Evolutionary conservation across 176 grass and related monocot genomes (phyloP).

Genomic region (Carex kokanica): DNA sequence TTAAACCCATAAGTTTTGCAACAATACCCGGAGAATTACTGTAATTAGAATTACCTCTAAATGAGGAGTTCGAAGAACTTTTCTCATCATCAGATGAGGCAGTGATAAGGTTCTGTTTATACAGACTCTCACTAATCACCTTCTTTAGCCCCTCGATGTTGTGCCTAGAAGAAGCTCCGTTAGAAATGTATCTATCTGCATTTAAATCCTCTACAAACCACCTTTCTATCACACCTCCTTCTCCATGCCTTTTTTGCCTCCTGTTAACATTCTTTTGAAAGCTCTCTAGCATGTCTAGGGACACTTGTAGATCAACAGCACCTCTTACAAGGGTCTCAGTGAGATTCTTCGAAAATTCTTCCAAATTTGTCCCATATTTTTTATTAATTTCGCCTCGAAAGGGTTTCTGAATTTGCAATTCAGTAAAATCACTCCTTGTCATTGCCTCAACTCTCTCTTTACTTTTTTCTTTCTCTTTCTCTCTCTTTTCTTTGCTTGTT

Average conservation of each 20-base stretch:
- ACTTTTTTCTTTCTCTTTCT: slow-evolving; percentile 19
- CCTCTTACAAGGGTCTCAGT: slow-evolving; percentile 65
- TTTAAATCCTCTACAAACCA: background rate
- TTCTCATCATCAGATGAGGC: slow-evolving; percentile 39
- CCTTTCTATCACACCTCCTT: slow-evolving; percentile 17
- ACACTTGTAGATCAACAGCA: slow-evolving; percentile 71
- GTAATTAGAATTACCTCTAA: slow-evolving; percentile 30
- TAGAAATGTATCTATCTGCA: background rate
- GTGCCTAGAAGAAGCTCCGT: slow-evolving; percentile 27
- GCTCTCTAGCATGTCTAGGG: slow-evolving; percentile 63
- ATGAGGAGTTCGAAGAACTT: slow-evolving; percentile 40
- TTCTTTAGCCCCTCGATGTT: slow-evolving; percentile 44
- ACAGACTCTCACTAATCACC: slow-evolving; percentile 54
- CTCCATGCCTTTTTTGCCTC: slow-evolving; percentile 43
- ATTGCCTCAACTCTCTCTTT: slow-evolving; percentile 40
- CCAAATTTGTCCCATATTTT: background rate
- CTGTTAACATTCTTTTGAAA: slow-evolving; percentile 41
- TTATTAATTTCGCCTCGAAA: slow-evolving; percentile 16
- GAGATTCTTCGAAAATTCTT: slow-evolving; percentile 43
- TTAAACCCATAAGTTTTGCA: slow-evolving; percentile 91
- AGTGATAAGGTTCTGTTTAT: slow-evolving; percentile 44
- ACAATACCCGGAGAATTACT: slow-evolving; percentile 52
- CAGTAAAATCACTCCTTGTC: slow-evolving; percentile 29
- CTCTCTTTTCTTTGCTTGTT: slow-evolving; percentile 29
- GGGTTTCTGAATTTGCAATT: slow-evolving; percentile 36